Evolutionary conservation across 2,329 filamentous ascomycete genomes (phyloP).

Genomic region (Alternaria sp.): DNA sequence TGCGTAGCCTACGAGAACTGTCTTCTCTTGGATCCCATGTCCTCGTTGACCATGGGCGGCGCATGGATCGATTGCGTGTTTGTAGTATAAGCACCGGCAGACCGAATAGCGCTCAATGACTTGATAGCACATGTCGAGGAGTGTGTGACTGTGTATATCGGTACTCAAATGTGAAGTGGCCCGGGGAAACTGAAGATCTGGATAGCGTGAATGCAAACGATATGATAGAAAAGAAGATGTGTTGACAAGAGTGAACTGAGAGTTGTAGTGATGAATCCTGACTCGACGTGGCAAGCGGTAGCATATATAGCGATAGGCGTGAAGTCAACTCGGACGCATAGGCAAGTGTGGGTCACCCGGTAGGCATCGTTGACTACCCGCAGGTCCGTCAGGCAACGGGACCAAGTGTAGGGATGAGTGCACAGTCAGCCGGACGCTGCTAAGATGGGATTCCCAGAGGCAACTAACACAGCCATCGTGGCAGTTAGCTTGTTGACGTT

Average conservation of each 20-base stretch:
- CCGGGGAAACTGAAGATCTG: background rate
- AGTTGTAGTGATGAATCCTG: conserved; percentile 15
- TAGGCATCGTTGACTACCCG: conserved; percentile 38
- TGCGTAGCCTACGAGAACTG: conserved; percentile 81
- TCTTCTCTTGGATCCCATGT: conserved; percentile 75
- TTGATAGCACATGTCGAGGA: conserved; percentile 77
- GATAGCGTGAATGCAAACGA: conserved; percentile 11
- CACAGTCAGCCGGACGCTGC: conserved; percentile 45
- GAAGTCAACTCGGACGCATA: conserved; percentile 26
- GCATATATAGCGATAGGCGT: conserved; percentile 43
- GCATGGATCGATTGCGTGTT: conserved; percentile 85
- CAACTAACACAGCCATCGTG: conserved; percentile 47
- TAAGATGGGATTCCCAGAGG: conserved; percentile 36
- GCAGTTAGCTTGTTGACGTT: conserved; percentile 36
- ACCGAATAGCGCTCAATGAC: conserved; percentile 84
- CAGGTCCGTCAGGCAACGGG: conserved; percentile 46
- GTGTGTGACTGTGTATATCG: background rate
- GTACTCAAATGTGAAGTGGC: background rate
- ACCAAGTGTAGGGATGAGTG: conserved; percentile 40
- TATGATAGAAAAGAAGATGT: conserved; percentile 19
- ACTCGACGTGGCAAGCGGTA: conserved; percentile 27
- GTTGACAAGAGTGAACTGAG: conserved; percentile 19
- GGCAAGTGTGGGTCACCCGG: conserved; percentile 32
- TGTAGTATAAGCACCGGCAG: conserved; percentile 87
- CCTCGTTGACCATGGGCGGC: conserved; percentile 74